Evolutionary conservation across 2,329 filamentous ascomycete genomes (phyloP).

Genomic region (Curvularia spicifera): DNA sequence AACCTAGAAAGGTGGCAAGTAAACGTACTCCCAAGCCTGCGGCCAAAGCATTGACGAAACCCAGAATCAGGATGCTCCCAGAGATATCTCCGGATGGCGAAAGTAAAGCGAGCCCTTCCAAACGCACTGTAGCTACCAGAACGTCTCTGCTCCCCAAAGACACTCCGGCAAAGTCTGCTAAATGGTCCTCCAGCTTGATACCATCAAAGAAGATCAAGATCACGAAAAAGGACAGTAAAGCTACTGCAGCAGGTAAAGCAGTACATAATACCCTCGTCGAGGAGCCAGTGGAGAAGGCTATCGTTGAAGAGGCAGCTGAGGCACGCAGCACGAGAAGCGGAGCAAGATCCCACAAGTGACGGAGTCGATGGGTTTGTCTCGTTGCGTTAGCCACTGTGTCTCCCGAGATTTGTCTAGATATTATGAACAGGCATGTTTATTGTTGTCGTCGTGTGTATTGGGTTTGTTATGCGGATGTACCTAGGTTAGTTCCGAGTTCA

Average conservation of each 20-base stretch:
- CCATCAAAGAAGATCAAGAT: background rate
- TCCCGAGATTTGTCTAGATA: background rate
- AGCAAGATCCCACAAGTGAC: background rate
- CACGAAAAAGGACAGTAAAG: background rate
- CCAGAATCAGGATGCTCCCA: background rate
- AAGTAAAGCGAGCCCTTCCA: background rate
- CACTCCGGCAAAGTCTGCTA: background rate
- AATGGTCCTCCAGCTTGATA: background rate
- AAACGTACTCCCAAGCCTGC: background rate
- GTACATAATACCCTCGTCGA: background rate
- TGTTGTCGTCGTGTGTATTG: background rate
- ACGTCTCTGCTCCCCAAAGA: background rate
- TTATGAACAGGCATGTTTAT: background rate
- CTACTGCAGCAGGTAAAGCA: conserved; percentile 5
- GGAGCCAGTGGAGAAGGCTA: background rate
- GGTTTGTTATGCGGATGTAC: background rate
- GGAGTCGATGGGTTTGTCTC: background rate
- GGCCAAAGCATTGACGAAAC: background rate
- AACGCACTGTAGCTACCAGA: background rate
- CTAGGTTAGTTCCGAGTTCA: background rate
- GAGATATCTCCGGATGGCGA: background rate
- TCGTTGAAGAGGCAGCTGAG: background rate
- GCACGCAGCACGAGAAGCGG: conserved; percentile 4
- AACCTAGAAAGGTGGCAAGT: background rate
- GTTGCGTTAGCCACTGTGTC: background rate